phyloP scores from a whole-genome alignment of 805 yeast genomes.

The Kregervanrija pseudodelftensis region DNA sequence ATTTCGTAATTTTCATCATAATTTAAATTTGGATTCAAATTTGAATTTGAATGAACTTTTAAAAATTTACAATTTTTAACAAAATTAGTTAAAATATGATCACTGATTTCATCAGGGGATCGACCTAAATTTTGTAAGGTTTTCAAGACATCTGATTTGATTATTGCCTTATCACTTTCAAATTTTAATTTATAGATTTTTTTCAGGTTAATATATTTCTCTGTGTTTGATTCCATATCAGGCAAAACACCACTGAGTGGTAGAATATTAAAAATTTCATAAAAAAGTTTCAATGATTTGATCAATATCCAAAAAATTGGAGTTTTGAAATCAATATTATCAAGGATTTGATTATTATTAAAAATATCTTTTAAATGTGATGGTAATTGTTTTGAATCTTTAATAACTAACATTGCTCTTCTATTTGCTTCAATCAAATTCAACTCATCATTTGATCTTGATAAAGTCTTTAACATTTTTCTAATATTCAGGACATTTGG shows the following conservation, averaged over 20 bases:
- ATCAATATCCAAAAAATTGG: constrained; percentile 56
- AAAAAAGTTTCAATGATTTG: constrained; percentile 46
- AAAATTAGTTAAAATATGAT: constrained; percentile 38
- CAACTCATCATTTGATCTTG: constrained; percentile 24
- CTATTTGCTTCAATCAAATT: constrained; percentile 27
- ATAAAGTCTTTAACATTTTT: constrained; percentile 5
- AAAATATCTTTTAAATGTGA: constrained; percentile 21
- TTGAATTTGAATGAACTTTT: constrained; percentile 24
- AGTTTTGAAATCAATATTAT: constrained; percentile 8
- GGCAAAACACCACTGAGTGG: constrained; percentile 75
- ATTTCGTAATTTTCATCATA: too few species aligned
- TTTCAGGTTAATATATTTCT: constrained; percentile 51
- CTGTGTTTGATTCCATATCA: constrained; percentile 81
- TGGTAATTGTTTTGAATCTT: constrained; percentile 29
- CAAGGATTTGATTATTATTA: constrained; percentile 10
- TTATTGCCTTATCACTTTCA: constrained; percentile 37
- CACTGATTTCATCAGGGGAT: constrained; percentile 23
- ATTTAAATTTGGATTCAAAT: too few species aligned
- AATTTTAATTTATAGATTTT: constrained; percentile 52
- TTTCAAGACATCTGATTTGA: constrained; percentile 23
- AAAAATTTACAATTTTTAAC: constrained; percentile 55
- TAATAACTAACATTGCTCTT: constrained; percentile 40
- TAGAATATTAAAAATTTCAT: constrained; percentile 34
- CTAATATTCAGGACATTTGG: constrained; percentile 20
- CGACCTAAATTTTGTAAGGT: constrained; percentile 25